These are phyloP conservation scores for Crepidotus variabilis DNA, from an alignment of 768 basidiomycete genomes.

Conservation along the genomic window DNA sequence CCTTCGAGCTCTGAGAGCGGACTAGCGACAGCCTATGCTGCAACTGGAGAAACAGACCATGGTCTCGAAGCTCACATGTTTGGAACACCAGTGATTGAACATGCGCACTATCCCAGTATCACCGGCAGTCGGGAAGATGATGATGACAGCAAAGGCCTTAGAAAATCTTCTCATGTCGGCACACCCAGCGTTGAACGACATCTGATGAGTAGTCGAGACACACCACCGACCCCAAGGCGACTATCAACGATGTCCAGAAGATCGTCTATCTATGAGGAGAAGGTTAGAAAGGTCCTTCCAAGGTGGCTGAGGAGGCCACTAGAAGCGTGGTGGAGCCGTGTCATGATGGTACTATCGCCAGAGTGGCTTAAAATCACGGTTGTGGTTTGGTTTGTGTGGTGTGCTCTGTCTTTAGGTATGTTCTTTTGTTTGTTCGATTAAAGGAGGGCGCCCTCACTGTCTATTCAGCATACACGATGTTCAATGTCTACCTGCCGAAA, in stretches of 20 bases:
- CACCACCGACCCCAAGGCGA: not conserved
- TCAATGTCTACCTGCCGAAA: conserved; percentile 89
- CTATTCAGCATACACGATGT: conserved; percentile 76
- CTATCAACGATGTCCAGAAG: not conserved
- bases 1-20: conserved; percentile 5
- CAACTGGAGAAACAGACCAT: conserved; percentile 27
- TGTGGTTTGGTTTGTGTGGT: conserved; percentile 79
- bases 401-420: conserved; percentile 71
- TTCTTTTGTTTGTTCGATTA: conserved; percentile 2
- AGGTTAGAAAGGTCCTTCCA: conserved; percentile 43
- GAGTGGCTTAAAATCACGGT: conserved; percentile 77
- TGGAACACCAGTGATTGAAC: conserved; percentile 19
- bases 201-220: not conserved
- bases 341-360: conserved; percentile 66
- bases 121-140: not conserved
- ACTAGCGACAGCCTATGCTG: conserved; percentile 27
- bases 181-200: not conserved
- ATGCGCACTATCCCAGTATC: not conserved
- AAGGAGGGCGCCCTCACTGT: conserved; percentile 3
- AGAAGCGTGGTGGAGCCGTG: conserved; percentile 64
- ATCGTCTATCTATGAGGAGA: conserved; percentile 39
- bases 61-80: conserved; percentile 26
- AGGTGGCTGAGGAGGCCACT: conserved; percentile 54
- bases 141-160: conserved; percentile 1
- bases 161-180: not conserved